Percentiles rank a stretch among this genome's conserved stretches.
Conservation (phyloP, 345 rosid species). For the Reutealis trisperma region DNA sequence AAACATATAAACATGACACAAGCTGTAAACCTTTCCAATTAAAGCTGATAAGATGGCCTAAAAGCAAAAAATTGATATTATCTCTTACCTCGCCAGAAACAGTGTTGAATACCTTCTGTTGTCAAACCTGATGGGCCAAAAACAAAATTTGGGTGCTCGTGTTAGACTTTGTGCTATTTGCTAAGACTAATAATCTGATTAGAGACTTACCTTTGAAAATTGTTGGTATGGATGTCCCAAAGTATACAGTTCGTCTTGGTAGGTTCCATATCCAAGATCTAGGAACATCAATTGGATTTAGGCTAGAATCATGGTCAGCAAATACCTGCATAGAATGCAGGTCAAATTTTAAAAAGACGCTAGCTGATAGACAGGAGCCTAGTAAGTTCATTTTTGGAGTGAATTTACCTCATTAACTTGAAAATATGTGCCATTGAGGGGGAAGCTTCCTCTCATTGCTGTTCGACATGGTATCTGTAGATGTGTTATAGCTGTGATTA, state of each 20-base stretch:
- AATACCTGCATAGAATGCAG: slow-evolving; percentile 23
- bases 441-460: slow-evolving; percentile 38
- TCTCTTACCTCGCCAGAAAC: slow-evolving; percentile 87
- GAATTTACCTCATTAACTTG: slow-evolving; percentile 34
- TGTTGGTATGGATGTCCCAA: slow-evolving; percentile 32
- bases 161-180: background rate
- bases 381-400: background rate
- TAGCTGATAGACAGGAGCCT: background rate
- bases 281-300: slow-evolving; percentile 31
- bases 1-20: background rate
- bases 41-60: background rate
- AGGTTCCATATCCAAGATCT: slow-evolving; percentile 27
- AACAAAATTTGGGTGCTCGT: background rate
- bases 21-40: background rate
- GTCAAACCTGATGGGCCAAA: slow-evolving; percentile 55
- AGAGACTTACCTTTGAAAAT: slow-evolving; percentile 32
- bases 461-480: slow-evolving; percentile 39
- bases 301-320: slow-evolving; percentile 39
- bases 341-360: background rate
- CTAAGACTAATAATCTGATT: background rate
- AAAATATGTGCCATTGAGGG: slow-evolving; percentile 38
- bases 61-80: background rate
- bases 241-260: slow-evolving; percentile 29
- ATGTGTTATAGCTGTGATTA: background rate
- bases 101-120: slow-evolving; percentile 79